phyloP scores from a whole-genome alignment of 768 basidiomycete species.

The Pulveroboletus sp. region DNA sequence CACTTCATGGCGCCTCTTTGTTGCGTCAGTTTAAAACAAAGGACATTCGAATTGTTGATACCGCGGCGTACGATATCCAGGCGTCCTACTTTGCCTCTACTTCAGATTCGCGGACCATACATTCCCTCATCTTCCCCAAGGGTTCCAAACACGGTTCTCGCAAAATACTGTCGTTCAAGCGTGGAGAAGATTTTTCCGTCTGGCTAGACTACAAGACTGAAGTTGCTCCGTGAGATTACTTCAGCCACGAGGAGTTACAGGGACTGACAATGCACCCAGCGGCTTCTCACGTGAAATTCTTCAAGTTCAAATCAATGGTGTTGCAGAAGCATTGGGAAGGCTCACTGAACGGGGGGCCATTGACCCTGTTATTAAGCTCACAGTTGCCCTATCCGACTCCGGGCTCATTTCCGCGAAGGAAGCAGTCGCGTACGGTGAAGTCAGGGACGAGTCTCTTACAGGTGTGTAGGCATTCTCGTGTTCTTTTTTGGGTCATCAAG shows the following conservation, averaged over 20 bases:
- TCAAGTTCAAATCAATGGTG: slow-evolving; percentile 66
- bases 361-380: slow-evolving; percentile 85
- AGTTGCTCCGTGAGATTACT: slow-evolving; percentile 50
- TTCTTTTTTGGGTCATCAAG: slow-evolving; percentile 10
- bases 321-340: slow-evolving; percentile 74
- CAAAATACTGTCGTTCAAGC: slow-evolving; percentile 84
- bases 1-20: slow-evolving; percentile 83
- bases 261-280: slow-evolving; percentile 32
- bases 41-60: slow-evolving; percentile 80
- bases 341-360: slow-evolving; percentile 76
- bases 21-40: slow-evolving; percentile 94
- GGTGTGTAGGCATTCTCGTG: slow-evolving; percentile 38
- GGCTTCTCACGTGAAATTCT: slow-evolving; percentile 72
- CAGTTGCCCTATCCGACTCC: slow-evolving; percentile 76
- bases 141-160: slow-evolving; percentile 75
- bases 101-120: slow-evolving; percentile 57
- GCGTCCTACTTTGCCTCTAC: slow-evolving; percentile 69
- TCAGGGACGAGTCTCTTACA: slow-evolving; percentile 74
- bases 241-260: neutral
- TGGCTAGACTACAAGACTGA: slow-evolving; percentile 70
- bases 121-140: slow-evolving; percentile 69
- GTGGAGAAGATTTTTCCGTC: slow-evolving; percentile 78
- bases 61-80: slow-evolving; percentile 69
- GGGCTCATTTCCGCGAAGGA: slow-evolving; percentile 80
- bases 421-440: slow-evolving; percentile 73